Base-by-base conservation (phyloP, 2,329 filamentous ascomycete genomes). In the Magnaporthiopsis poae region DNA sequence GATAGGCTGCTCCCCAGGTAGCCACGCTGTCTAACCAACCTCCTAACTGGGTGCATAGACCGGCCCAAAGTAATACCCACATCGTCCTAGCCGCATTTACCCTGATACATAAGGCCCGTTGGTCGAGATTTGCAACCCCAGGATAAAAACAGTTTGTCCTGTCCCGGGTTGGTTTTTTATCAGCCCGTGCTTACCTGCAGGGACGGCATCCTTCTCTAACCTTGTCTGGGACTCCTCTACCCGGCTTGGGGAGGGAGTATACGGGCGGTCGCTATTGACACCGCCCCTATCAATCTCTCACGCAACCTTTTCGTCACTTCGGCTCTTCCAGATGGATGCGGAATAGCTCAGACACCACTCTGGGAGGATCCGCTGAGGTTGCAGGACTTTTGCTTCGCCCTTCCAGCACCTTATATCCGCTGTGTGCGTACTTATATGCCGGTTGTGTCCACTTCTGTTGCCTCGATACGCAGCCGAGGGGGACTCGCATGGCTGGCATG, bases 361-460 rank as follows among this genome's bases (percentile, higher is more conserved):
- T 35, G 59, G 27, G 27, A 18, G 39, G 52, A 31, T 27, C 29
- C 21, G 56, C 63, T 11, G 21, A 27, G 39, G 31, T 25, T 21
- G 31, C 52, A 27, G 39, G 29, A 39, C 39, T 31, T 29, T n/a
- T 35, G 18, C 46, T 65, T 60, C 31, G 35, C 59, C 21, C 35
- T 12, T 39, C 27, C n/a, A 63, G 31, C 39, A 29, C 35, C 39
- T 21, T 63, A 25, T 60, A 65, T 18, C 63, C 52, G 33, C 31
- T 33, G 59, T 25, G n/a, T 65, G 35, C 63, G 33, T 65, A 65
- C 46, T 56, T 56, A 56, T 56, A 56, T 62, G 61, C 61, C 61
- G 61, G 61, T n/a, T 62, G 27, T 33, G 61, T 31, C 61, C 61
- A 33, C 61, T 33, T 31, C n/a, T 60, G 61, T 4, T 39, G 61